A percentile compares a stretch with the other conserved stretches of the same genome.
These are phyloP conservation scores for Xylaria venustula DNA, from an alignment of 495 filamentous ascomycete genomes.

Conservation along the genomic window DNA sequence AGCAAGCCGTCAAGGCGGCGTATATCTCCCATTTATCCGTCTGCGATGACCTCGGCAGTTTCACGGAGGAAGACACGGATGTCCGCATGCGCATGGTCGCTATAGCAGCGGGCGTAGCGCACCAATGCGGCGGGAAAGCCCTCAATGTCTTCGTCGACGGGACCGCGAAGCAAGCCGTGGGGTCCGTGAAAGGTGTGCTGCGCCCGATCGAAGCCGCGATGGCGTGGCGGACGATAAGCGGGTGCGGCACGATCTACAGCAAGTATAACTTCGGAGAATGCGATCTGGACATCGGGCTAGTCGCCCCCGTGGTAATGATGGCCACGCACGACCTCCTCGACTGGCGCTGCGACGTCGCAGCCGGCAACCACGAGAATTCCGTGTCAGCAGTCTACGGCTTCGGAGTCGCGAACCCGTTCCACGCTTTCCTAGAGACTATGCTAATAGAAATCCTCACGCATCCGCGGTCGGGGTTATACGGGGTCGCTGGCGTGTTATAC, in stretches of 20 bases:
- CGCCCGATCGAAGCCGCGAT: conserved; percentile 1
- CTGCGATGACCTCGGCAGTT: conserved; percentile 8
- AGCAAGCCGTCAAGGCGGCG: not conserved
- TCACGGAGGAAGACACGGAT: conserved; percentile 2
- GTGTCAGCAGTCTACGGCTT: conserved; percentile 6
- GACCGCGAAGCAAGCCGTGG: conserved; percentile 7
- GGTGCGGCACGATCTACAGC: conserved; percentile 10
- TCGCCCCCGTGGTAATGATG: conserved; percentile 4
- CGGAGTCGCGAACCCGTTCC: conserved; percentile 6
- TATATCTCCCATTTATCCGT: conserved; percentile 10
- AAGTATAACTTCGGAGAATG: conserved; percentile 8
- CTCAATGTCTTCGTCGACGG: conserved; percentile 5
- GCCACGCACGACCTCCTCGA: conserved; percentile 5
- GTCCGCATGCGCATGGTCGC: conserved; percentile 11
- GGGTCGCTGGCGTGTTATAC: not conserved
- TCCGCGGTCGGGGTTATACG: conserved; percentile 6
- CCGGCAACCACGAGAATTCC: conserved; percentile 6
- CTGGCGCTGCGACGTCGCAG: conserved; percentile 6
- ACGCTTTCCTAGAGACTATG: conserved; percentile 3
- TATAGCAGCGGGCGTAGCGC: not conserved
- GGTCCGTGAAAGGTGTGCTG: not conserved
- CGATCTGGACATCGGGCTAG: conserved; percentile 2
- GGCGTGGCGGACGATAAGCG: conserved; percentile 4
- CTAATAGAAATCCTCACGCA: not conserved
- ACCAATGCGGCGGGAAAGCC: not conserved